Evolutionary conservation across 2,329 filamentous ascomycete genomes (phyloP).

Genomic region (Sphaerulina populicola): DNA sequence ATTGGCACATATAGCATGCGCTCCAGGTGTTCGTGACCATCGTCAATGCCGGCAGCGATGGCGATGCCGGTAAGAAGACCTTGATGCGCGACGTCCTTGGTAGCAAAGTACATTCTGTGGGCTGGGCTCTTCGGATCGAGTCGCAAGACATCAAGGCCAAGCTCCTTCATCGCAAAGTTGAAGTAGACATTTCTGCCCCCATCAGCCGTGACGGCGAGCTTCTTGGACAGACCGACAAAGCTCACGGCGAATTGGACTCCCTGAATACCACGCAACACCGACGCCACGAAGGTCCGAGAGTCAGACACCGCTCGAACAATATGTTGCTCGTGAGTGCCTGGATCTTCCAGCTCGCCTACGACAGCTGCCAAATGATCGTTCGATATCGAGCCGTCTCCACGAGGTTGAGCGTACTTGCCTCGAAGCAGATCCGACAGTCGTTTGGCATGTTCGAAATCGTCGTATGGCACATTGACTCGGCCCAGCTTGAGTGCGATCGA

Average conservation of each 20-base stretch:
- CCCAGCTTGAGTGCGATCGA: constrained; percentile 86
- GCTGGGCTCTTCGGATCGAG: constrained; percentile 87
- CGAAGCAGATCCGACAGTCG: constrained; percentile 46
- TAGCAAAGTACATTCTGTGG: constrained; percentile 96
- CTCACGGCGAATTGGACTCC: constrained; percentile 94
- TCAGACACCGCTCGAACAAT: constrained; percentile 80
- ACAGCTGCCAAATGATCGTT: constrained; percentile 59
- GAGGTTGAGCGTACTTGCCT: constrained; percentile 31
- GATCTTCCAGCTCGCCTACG: constrained; percentile 63
- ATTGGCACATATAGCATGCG: constrained; percentile 90
- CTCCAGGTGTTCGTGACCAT: constrained; percentile 77
- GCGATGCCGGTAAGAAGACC: constrained; percentile 86
- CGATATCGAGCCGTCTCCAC: constrained; percentile 29
- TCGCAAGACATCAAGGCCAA: constrained; percentile 84
- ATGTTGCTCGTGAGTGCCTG: constrained; percentile 57
- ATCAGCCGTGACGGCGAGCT: constrained; percentile 59
- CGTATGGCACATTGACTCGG: constrained; percentile 79
- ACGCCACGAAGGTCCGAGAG: constrained; percentile 84
- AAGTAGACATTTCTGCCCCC: constrained; percentile 65
- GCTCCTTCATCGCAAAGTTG: constrained; percentile 90
- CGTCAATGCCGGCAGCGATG: constrained; percentile 82
- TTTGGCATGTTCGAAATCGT: constrained; percentile 64
- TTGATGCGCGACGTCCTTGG: constrained; percentile 88
- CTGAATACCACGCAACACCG: constrained; percentile 83
- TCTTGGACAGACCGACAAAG: constrained; percentile 78